phyloP scores from a whole-genome alignment of 2,329 filamentous ascomycete genomes.

The Scopulariopsis brevicaulis region DNA sequence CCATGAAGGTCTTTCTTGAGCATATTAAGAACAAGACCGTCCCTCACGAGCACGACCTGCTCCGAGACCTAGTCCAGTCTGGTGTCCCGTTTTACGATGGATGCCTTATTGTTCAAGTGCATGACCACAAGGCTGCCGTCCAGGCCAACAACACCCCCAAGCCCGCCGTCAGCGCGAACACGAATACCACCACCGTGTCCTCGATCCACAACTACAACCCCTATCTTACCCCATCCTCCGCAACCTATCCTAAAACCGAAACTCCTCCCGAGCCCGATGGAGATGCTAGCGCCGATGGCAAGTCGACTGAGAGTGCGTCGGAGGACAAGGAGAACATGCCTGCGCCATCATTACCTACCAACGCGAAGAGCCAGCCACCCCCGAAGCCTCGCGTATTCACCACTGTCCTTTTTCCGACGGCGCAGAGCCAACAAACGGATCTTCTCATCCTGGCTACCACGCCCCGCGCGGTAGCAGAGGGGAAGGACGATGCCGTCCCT shows the following conservation, averaged over 20 bases:
- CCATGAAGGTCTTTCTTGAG: constrained; percentile 73
- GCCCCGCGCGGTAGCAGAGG: constrained; percentile 2
- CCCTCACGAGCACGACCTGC: constrained; percentile 85
- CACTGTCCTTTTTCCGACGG: constrained; percentile 75
- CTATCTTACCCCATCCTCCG: constrained; percentile 81
- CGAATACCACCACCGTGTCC: constrained; percentile 55
- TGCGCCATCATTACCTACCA: constrained; percentile 31
- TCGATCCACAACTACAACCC: constrained; percentile 90
- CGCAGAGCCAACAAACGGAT: constrained; percentile 63
- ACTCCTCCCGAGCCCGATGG: constrained; percentile 18
- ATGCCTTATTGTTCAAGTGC: constrained; percentile 87
- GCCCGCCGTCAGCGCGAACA: constrained; percentile 39
- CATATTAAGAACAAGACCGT: constrained; percentile 68
- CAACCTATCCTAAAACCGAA: constrained; percentile 58
- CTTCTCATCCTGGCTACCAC: constrained; percentile 31
- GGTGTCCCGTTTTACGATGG: constrained; percentile 84
- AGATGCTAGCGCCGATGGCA: constrained; percentile 12
- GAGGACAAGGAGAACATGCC: constrained; percentile 46
- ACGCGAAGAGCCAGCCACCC: constrained; percentile 25
- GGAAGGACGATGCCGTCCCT: constrained; percentile 25
- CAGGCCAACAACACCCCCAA: constrained; percentile 47
- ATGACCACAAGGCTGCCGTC: constrained; percentile 66
- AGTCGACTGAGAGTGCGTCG: constrained; percentile 23
- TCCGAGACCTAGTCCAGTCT: constrained; percentile 61
- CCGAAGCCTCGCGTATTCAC: constrained; percentile 60